A percentile compares a stretch with the other conserved stretches of the same genome.
phyloP scores from a whole-genome alignment of 2,329 filamentous ascomycete genomes.

The Ophiosphaerella narmari region DNA sequence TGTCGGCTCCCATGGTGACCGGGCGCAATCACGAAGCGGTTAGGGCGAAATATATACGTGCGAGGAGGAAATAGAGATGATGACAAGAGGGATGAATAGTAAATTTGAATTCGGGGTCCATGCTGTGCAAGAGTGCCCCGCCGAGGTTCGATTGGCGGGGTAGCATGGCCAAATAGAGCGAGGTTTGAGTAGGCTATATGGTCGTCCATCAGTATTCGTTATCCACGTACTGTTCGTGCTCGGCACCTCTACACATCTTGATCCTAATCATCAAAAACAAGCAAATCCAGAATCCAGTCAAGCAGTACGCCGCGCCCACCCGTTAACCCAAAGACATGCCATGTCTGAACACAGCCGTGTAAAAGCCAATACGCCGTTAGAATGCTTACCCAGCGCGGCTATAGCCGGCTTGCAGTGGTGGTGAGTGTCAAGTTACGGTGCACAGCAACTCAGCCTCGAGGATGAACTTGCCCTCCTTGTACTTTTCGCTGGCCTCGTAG shows the following conservation, averaged over 20 bases:
- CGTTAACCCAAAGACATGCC: constrained; percentile 4
- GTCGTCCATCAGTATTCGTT: not conserved
- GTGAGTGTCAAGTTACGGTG: constrained; percentile 61
- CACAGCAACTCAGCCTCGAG: constrained; percentile 89
- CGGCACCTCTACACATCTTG: too few species aligned
- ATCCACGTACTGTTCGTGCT: too few species aligned
- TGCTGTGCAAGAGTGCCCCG: constrained; percentile 17
- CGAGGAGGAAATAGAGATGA: not conserved
- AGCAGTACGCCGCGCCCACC: not conserved
- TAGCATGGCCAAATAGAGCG: constrained; percentile 8
- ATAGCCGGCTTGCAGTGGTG: not conserved
- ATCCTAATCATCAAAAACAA: too few species aligned
- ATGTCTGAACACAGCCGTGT: constrained; percentile 3
- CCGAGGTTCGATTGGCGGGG: constrained; percentile 31
- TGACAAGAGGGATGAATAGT: not conserved
- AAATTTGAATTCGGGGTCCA: too few species aligned
- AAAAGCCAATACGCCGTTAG: constrained; percentile 20
- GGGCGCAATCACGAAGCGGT: not conserved
- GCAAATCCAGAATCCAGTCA: too few species aligned
- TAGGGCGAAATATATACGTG: not conserved
- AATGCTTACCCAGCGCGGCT: constrained; percentile 24
- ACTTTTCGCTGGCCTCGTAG: constrained; percentile 89
- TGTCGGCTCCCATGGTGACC: constrained; percentile 25
- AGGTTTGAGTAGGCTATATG: constrained; percentile 12
- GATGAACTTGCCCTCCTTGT: constrained; percentile 99